A percentile compares a stretch with the other conserved stretches of the same genome.
These are phyloP conservation scores for Microthyrium microscopicum DNA, from an alignment of 2,329 filamentous ascomycete species.

Conservation along the genomic window DNA sequence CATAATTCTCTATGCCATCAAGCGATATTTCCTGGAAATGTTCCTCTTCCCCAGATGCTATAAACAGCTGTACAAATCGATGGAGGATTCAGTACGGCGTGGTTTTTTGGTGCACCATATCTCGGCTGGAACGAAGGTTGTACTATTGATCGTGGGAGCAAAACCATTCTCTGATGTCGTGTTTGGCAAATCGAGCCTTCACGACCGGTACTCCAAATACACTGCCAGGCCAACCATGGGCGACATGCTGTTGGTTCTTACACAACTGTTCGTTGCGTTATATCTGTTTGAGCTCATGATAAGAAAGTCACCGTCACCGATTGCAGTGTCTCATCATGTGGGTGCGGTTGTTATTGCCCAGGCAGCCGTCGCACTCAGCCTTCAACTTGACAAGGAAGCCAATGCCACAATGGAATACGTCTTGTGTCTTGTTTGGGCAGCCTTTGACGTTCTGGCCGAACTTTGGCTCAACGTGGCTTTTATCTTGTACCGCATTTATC, in stretches of 20 bases:
- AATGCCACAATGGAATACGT: constrained; percentile 23
- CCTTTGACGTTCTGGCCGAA: constrained; percentile 30
- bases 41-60: constrained; percentile 22
- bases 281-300: constrained; percentile 31
- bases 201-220: constrained; percentile 16
- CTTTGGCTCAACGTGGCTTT: constrained; percentile 30
- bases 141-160: constrained; percentile 22
- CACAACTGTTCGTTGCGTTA: constrained; percentile 28
- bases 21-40: constrained; percentile 22
- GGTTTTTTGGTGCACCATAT: constrained; percentile 32
- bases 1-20: constrained; percentile 11
- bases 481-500: constrained; percentile 27
- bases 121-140: constrained; percentile 24
- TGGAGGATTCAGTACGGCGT: constrained; percentile 21
- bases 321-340: constrained; percentile 26
- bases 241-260: constrained; percentile 23
- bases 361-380: constrained; percentile 24
- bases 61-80: constrained; percentile 17
- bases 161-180: constrained; percentile 27
- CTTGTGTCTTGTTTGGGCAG: constrained; percentile 24
- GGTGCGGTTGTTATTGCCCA: constrained; percentile 26
- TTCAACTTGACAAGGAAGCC: constrained; percentile 12
- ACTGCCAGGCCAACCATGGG: constrained; percentile 21
- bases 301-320: constrained; percentile 23
- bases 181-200: constrained; percentile 18